phyloP scores from a whole-genome alignment of 2,329 filamentous ascomycete genomes.

The Atkinsonella hypoxylon region DNA sequence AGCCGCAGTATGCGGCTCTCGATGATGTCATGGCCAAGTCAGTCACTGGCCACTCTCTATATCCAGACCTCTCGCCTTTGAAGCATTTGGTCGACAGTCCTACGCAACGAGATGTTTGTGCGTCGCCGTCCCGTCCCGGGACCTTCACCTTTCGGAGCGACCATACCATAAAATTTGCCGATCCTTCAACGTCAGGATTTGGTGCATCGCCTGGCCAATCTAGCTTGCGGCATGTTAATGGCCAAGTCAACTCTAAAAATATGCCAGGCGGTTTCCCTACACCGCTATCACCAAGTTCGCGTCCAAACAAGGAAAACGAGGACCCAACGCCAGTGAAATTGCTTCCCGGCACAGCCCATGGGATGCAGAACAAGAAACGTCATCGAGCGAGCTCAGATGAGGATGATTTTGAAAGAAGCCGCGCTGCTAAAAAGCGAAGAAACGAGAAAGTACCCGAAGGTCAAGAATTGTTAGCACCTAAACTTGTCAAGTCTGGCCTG shows the following conservation, averaged over 20 bases:
- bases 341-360: slow-evolving; percentile 42
- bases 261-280: slow-evolving; percentile 47
- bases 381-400: slow-evolving; percentile 45
- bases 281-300: slow-evolving; percentile 17
- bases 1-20: slow-evolving; percentile 18
- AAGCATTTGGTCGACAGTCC: slow-evolving; percentile 19
- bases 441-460: slow-evolving; percentile 36
- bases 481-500: slow-evolving; percentile 27
- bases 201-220: slow-evolving; percentile 46
- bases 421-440: slow-evolving; percentile 48
- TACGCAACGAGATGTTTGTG: slow-evolving; percentile 13
- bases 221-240: slow-evolving; percentile 47
- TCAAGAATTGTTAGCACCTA: slow-evolving; percentile 39
- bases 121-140: slow-evolving; percentile 34
- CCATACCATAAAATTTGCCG: slow-evolving; percentile 48
- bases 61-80: slow-evolving; percentile 40
- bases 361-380: slow-evolving; percentile 55
- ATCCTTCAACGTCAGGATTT: slow-evolving; percentile 37
- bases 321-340: slow-evolving; percentile 24
- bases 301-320: slow-evolving; percentile 44
- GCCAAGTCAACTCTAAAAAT: slow-evolving; percentile 32
- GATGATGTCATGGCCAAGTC: slow-evolving; percentile 16
- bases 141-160: slow-evolving; percentile 56
- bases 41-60: slow-evolving; percentile 27
- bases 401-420: slow-evolving; percentile 37